Base-by-base conservation (phyloP, 441 rosid genomes). In the Jatropha multifida region DNA sequence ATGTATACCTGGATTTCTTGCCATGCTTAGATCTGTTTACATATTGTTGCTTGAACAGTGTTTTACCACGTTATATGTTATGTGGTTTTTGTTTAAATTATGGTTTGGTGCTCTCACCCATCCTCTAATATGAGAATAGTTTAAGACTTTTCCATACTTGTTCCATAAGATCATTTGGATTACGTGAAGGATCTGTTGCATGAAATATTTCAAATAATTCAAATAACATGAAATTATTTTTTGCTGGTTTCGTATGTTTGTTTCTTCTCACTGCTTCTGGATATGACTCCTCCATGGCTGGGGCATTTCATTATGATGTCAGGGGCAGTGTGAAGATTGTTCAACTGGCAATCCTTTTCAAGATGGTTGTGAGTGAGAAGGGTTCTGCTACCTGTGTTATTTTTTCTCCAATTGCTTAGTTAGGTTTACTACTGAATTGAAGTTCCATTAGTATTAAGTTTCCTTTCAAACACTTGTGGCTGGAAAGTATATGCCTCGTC, bases 401-500 rank as follows among this genome's bases (percentile, higher is more conserved):
- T 66, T 23, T 66, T 15, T 44, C 18, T 74, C 18, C 49, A 9
- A 15, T 60, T 77, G 8, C 54, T 41, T 20, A 15, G 27, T 42
- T 46, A n/a, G 40, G 60, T 49, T 49, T 74, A 62, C 73, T n/a
- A 20, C 41, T n/a, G 51, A 72, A 61, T 42, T 54, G 55, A 13
- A n/a, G 27, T 49, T 73, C 56, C 65, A 68, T 41, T 66, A 56
- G 80, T 67, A 26, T 73, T 32, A 60, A 59, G 66, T 55, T 74
- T 63, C 68, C 38, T 68, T 72, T 52, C 13, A 63, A 64, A 40
- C 72, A 72, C 27, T 40, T 71, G 42, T 83, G 72, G 37, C 60
- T 77, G 76, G 82, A 73, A 72, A 76, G 65, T 59, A 41, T 17
- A 51, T 54, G 15, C 52, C 64, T 59, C 26, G 72, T 51, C n/a